phyloP scores from a whole-genome alignment of 345 rosid species.

The Corchorus capsularis region DNA sequence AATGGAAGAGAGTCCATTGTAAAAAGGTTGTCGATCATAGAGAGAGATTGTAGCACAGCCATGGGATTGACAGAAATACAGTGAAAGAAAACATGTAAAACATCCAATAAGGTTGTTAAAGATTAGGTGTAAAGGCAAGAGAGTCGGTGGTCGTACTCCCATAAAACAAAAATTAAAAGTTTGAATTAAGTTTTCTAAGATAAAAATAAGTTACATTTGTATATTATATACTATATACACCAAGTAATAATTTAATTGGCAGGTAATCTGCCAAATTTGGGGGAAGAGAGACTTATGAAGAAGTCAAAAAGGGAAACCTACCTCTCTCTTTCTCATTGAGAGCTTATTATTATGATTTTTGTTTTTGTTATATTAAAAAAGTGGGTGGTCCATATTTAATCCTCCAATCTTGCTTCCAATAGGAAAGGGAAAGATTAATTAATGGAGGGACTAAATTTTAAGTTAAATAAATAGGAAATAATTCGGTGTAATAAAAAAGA shows the following conservation, averaged over 20 bases:
- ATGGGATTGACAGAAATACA: background rate
- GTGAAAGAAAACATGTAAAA: constrained; percentile 3
- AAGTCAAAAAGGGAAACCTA: constrained; percentile 34
- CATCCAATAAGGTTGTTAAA: background rate
- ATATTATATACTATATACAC: too few relatives aligned
- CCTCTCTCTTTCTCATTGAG: background rate
- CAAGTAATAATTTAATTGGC: constrained; percentile 11
- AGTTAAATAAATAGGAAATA: background rate
- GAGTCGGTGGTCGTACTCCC: constrained; percentile 18
- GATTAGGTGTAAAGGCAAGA: constrained; percentile 15
- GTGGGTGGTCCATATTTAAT: constrained; percentile 28
- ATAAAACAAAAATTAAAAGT: constrained; percentile 1
- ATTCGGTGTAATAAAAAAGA: background rate
- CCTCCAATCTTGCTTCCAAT: constrained; percentile 18
- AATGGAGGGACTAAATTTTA: background rate
- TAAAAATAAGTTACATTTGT: background rate
- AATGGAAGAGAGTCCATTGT: background rate
- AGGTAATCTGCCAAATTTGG: constrained; percentile 26
- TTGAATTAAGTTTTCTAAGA: background rate
- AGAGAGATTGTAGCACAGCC: background rate
- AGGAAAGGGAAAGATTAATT: background rate
- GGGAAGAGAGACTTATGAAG: constrained; percentile 5
- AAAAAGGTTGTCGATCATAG: background rate
- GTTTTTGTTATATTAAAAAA: background rate
- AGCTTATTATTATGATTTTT: constrained; percentile 17